Evolutionary conservation across 176 grass and related monocot genomes (phyloP).

Genomic region (Guadua angustifolia): DNA sequence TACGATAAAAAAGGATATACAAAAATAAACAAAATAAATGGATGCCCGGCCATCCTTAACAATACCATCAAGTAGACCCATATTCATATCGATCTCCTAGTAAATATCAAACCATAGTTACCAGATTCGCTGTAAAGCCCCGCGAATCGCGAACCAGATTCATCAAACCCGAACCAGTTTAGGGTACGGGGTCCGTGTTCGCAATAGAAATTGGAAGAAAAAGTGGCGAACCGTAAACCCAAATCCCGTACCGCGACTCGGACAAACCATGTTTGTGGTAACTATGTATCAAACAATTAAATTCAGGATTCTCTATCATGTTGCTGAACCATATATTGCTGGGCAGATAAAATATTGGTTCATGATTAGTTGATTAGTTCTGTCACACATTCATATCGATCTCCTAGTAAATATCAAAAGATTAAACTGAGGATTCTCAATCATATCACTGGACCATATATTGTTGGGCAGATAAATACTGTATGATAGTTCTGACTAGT

Average conservation of each 20-base stretch:
- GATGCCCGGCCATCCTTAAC: not conserved
- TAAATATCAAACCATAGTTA: not conserved
- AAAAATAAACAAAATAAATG: slow-evolving; percentile 8
- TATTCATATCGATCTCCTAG: slow-evolving; percentile 1
- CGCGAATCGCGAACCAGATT: no score
- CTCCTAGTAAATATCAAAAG: not conserved
- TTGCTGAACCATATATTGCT: slow-evolving; percentile 1
- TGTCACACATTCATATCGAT: not conserved
- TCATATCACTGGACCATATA: not conserved
- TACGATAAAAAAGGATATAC: not conserved
- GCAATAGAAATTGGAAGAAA: no score
- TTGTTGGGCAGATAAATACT: not conserved
- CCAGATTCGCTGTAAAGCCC: no score
- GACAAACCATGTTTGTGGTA: no score
- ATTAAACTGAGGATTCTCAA: slow-evolving; percentile 2
- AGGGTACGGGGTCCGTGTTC: no score
- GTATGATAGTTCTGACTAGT: not conserved
- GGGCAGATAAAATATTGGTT: not conserved
- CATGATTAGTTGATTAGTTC: not conserved
- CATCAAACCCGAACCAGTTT: no score
- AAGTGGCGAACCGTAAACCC: no score
- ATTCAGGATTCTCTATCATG: not conserved
- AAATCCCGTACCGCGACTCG: no score
- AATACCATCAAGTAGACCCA: not conserved
- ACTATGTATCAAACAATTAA: not conserved